A percentile compares a stretch with the other conserved stretches of the same genome.
phyloP scores from a whole-genome alignment of 352 stramenopile genomes.

The Discostella stelligera region DNA sequence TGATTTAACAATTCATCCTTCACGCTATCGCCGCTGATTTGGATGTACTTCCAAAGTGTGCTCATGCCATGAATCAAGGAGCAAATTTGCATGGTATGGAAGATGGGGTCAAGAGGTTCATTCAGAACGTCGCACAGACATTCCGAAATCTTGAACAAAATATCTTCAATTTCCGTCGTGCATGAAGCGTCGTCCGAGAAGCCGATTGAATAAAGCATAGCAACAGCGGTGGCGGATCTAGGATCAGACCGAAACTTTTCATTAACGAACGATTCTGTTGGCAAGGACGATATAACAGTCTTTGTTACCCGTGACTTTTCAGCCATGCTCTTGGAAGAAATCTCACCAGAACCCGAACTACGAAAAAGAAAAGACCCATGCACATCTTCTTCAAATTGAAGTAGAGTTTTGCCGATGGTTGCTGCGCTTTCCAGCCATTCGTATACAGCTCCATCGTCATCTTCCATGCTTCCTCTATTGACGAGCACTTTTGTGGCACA shows the following conservation, averaged over 20 bases:
- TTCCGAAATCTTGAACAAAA: constrained; percentile 41
- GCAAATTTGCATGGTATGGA: constrained; percentile 39
- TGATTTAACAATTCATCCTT: constrained; percentile 23
- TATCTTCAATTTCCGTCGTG: constrained; percentile 12
- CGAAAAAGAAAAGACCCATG: constrained; percentile 49
- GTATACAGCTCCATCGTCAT: constrained; percentile 8
- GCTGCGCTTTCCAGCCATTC: constrained; percentile 22
- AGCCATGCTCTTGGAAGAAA: constrained; percentile 11
- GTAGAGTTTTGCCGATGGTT: constrained; percentile 22
- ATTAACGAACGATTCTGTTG: constrained; percentile 17
- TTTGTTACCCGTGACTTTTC: constrained; percentile 24
- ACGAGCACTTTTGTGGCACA: constrained; percentile 4
- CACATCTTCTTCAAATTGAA: constrained; percentile 52
- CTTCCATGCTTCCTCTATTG: background rate
- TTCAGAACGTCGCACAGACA: constrained; percentile 37
- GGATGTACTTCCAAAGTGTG: constrained; percentile 28
- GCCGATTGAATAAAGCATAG: constrained; percentile 36
- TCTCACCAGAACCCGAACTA: constrained; percentile 7
- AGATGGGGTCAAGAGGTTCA: constrained; percentile 30
- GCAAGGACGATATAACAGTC: constrained; percentile 33
- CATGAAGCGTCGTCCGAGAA: background rate
- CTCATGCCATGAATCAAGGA: constrained; percentile 38
- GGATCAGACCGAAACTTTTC: constrained; percentile 36
- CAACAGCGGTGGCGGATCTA: constrained; percentile 29
- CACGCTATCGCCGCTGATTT: constrained; percentile 11